Base-by-base conservation (phyloP, 805 yeast species). In the Candida arabinofermentans region DNA sequence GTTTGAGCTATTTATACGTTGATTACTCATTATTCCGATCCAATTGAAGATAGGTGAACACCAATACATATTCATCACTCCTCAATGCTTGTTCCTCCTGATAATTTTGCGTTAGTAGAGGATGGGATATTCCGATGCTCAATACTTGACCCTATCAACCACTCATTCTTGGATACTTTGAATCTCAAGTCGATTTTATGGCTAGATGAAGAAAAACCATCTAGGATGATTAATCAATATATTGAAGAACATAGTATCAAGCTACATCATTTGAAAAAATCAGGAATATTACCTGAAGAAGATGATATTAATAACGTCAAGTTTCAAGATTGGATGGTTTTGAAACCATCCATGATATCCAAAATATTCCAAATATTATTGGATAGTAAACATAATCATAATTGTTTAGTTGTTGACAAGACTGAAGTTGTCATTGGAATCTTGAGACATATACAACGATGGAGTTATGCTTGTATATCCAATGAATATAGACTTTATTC, bases 21-120 rank as follows among this genome's bases (percentile, higher is more conserved):
- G 24, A 23, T 23, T 8, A 23, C 24, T 23, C 24, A 23, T 9
- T 9, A 23, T 23, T n/a, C n/a, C n/a, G n/a, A n/a, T n/a, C 27
- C 30, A 17, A 13, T n/a, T 7, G 16, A 30, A n/a, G n/a, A n/a
- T n/a, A n/a, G n/a, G n/a, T n/a, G n/a, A n/a, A n/a, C n/a, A n/a
- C n/a, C n/a, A n/a, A n/a, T n/a, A n/a, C n/a, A n/a, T n/a, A n/a
- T n/a, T n/a, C 21, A 27, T 16, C 17, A 16, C 12, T 22, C n/a
- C 7, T 27, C 5, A 23, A 88, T 89, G 96, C 70, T 89, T 24
- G 86, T 90, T 0, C 95, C 96, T 1, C 98, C 99, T 1, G 91
- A 88, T 37, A 86, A 86, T 58, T 93, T 86, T 66, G 96, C 96
- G 0, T 71, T 88, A 24, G 96, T 90, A 4, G 97, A 93, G 63